Base-by-base conservation (phyloP, 352 stramenopile species). In the Pythium monospermum region DNA sequence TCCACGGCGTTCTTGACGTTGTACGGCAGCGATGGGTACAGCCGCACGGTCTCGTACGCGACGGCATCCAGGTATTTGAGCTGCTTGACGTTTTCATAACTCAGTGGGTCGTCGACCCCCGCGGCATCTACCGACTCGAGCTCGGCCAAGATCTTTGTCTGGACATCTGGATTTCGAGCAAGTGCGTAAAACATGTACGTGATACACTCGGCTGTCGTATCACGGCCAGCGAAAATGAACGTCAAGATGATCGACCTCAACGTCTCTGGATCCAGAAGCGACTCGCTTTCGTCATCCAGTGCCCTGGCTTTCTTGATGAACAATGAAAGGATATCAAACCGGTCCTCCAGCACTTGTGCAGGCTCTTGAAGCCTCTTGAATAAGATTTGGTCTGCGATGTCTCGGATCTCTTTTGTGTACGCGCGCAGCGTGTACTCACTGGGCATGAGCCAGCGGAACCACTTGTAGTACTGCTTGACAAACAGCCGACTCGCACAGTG, bases 361-460 rank as follows among this genome's bases (percentile, higher is more conserved):
- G 66, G 28, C 31, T 84, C 69, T 26, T 64, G 19, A 13, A 85
- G 60, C 35, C 69, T 58, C 4, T 59, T 58, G 10, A 64, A 39
- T 26, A 84, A 55, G n/a, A 86, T 71, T 8, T 61, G 21, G 47
- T 86, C 72, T 2, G 72, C 75, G 37, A 87, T 73, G 2, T 38
- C 35, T 0, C 55, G 63, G 46, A 96, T 95, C 49, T 96, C 76
- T 6, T 91, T 89, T 1, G 95, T 95, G 71, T 99, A 99, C 26
- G 82, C 74, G 59, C 98, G 94, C 37, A 98, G 58, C 55, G 97
- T 64, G 53, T 64, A 66, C 50, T 87, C 76, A 50, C 71, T 83
- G 4, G 76, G 71, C 73, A 87, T 84, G 47, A 63, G 15, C 73
- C 76, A 85, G 19, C 59, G 48, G 26, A 83, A 42, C 36, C 71